Percentiles rank a stretch among this genome's conserved stretches.
phyloP scores from a whole-genome alignment of 805 yeast species.

The Yamadazyma sp. region DNA sequence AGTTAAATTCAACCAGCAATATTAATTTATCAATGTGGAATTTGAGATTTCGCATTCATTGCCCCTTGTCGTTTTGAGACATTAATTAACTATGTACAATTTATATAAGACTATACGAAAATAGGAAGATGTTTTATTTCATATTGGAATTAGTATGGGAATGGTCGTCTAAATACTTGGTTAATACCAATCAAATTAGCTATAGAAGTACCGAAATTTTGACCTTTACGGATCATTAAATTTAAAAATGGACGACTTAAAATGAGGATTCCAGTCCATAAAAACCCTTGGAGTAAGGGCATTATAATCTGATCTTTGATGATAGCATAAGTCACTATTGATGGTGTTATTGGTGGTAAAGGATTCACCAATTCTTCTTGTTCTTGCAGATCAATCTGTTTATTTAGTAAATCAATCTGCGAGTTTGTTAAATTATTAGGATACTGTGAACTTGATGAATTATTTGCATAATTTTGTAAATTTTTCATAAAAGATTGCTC shows the following conservation, averaged over 20 bases:
- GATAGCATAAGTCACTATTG: conserved; percentile 46
- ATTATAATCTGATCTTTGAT: conserved; percentile 49
- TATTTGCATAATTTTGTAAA: conserved; percentile 27
- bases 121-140: too few relatives aligned
- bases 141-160: too few relatives aligned
- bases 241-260: conserved; percentile 33
- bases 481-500: conserved; percentile 53
- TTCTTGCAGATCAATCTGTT: conserved; percentile 16
- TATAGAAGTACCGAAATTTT: conserved; percentile 19
- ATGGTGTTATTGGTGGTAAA: conserved; percentile 39
- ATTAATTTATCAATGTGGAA: too few relatives aligned
- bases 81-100: too few relatives aligned
- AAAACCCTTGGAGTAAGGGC: conserved; percentile 53
- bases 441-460: conserved; percentile 1
- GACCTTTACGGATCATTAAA: conserved; percentile 24
- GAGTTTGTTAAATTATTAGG: conserved; percentile 15
- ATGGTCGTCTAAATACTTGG: conserved; percentile 2
- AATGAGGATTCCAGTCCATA: conserved; percentile 42
- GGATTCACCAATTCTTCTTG: conserved; percentile 18
- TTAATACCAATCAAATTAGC: conserved; percentile 9
- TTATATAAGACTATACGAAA: too few relatives aligned
- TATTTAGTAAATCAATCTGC: conserved; percentile 18
- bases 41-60: too few relatives aligned
- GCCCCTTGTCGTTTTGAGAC: too few relatives aligned
- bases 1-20: too few relatives aligned